Percentiles rank a stretch among this genome's conserved stretches.
phyloP scores from a whole-genome alignment of 805 yeast genomes.

The Isabelozyma rhagii region DNA sequence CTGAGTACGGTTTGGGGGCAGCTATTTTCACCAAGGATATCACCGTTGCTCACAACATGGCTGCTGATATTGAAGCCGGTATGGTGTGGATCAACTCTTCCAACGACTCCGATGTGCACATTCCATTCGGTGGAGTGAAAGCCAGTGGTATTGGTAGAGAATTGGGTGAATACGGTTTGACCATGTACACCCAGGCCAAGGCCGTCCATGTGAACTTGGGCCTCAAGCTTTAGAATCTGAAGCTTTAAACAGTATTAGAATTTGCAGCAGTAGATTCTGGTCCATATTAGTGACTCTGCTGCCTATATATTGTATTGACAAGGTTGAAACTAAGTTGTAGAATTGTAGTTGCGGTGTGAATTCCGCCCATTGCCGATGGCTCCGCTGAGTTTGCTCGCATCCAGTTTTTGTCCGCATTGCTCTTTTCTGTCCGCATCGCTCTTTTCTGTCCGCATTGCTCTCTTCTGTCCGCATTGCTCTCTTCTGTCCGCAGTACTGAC shows the following conservation, averaged over 20 bases:
- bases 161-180: slow-evolving; percentile 70
- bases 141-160: slow-evolving; percentile 80
- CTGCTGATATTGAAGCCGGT: slow-evolving; percentile 46
- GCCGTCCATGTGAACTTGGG: slow-evolving; percentile 74
- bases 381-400: too few relatives aligned
- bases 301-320: background rate
- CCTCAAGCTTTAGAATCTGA: slow-evolving; percentile 23
- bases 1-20: slow-evolving; percentile 79
- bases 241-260: too few relatives aligned
- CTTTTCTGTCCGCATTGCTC: too few relatives aligned
- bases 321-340: too few relatives aligned
- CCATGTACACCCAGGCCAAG: slow-evolving; percentile 70
- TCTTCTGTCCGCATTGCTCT: too few relatives aligned
- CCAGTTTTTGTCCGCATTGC: too few relatives aligned
- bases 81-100: slow-evolving; percentile 47
- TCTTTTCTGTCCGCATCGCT: too few relatives aligned
- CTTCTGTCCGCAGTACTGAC: too few relatives aligned
- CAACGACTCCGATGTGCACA: slow-evolving; percentile 39
- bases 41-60: slow-evolving; percentile 60
- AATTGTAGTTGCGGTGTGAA: too few relatives aligned
- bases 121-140: slow-evolving; percentile 81
- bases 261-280: too few relatives aligned
- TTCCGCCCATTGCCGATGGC: too few relatives aligned
- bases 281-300: background rate
- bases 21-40: slow-evolving; percentile 73